Base-by-base conservation (phyloP, 768 basidiomycete genomes). In the Mycena latifolia region DNA sequence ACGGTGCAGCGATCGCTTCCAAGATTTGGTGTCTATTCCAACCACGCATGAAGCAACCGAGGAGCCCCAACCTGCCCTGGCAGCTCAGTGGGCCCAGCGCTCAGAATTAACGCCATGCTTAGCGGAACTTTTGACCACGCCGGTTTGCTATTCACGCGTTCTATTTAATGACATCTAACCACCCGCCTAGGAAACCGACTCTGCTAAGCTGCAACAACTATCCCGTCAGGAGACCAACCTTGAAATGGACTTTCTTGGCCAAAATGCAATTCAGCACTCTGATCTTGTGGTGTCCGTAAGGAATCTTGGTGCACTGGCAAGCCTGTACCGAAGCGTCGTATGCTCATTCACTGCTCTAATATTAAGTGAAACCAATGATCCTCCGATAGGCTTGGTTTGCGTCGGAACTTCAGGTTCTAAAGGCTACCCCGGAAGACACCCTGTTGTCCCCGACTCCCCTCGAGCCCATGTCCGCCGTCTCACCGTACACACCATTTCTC, bases 1-100 rank as follows among this genome's bases (percentile, higher is more conserved):
- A 74, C 88, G 92, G 28, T 98, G 95, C 70, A 95, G 93, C 70
- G 92, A 95, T 72, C 86, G 90, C 41, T 98, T 94, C 76, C 92
- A 95, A 67, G 86, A 88, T 73, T 80, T 93, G 35, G 90, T 92
- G 15, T 82, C 87, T 4, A 68, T 77, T 2, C 69, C 73, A 27
- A 71, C 77, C 24, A 72, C 74, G 35, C 69, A 69, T n/a, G 80
- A 78, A 20, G 45, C 72, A 18, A 80, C 78, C 10, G 76, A 77
- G 37, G 87, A 87, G 63, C 75, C 86, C 55, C 77, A 80, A 51
- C 69, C 92, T 25, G 81, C 86, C n/a, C 74, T 90, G 51, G 83
- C 89, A 60, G 87, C 92, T 52, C 84, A 90, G 52, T 98, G 95
- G 96, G 92, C 95, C 1, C 96, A 97, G 74, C 84, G 84, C 55